phyloP scores from a whole-genome alignment of 148 eudicot species.

The Chenopodium berlandieri region DNA sequence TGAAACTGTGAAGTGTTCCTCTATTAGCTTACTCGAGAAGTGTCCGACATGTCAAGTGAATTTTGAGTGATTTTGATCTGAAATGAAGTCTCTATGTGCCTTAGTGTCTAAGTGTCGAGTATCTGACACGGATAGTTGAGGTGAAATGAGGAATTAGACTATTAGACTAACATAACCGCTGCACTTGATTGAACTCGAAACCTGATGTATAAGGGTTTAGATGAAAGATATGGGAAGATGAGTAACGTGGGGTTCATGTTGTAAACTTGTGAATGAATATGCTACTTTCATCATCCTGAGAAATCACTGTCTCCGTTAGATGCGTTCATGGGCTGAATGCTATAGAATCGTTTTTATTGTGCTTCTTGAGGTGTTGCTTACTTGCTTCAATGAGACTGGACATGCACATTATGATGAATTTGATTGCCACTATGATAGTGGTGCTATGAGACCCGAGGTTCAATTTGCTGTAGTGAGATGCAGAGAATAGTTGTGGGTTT shows the following conservation, averaged over 20 bases:
- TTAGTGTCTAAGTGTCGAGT: no score
- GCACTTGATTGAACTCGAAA: neutral
- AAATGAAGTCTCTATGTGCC: no score
- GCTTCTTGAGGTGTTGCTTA: neutral
- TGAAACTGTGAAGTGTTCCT: no score
- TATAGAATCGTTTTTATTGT: neutral
- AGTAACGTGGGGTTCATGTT: neutral
- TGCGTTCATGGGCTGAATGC: neutral
- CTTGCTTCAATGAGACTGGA: neutral
- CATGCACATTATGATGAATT: neutral
- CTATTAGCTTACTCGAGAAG: no score
- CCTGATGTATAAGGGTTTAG: neutral
- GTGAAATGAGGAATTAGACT: no score
- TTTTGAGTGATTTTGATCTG: no score
- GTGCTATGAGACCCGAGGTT: neutral
- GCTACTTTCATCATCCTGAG: neutral
- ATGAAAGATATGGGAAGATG: neutral
- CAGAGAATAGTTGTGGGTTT: neutral
- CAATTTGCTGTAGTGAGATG: neutral
- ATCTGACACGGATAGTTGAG: no score
- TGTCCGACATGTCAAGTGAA: no score
- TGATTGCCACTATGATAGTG: neutral
- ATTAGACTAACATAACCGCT: neutral
- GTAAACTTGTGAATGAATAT: neutral
- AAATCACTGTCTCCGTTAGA: neutral